Base-by-base conservation (phyloP, 2,329 filamentous ascomycete genomes). In the Colletotrichum salicis region DNA sequence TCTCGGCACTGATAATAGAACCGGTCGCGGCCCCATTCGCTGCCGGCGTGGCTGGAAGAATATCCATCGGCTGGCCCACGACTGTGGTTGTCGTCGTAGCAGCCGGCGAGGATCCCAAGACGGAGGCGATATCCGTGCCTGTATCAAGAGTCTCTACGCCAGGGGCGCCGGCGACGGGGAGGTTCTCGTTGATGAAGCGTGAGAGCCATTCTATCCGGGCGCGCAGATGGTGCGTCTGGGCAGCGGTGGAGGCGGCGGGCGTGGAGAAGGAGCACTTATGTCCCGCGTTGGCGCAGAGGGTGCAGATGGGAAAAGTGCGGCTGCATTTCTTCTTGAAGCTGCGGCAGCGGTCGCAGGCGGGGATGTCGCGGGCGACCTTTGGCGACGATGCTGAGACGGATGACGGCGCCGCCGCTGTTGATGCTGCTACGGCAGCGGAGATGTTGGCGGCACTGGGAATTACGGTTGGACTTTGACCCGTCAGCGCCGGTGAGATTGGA, bases 301-400 rank as follows among this genome's bases (percentile, higher is more conserved):
- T 78, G 74, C 84, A 85, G 15, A 78, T 77, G 29, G 80, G 84
- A 72, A 81, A 80, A 1, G 82, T 83, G 48, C 82, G 79, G 57
- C 81, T 84, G 74, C 84, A 85, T 69, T 82, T 84, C 78, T 85
- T 85, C 77, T 85, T 85, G 75, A 84, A 83, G 73, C 77, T 80
- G 57, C 84, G 82, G 74, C 84, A 85, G 48, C 84, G 79, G 64
- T 84, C 82, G 73, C 84, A 85, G 13, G 83, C 80, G 63, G 77
- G 76, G 33, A 76, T 77, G 67, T 74, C 62, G 64, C 74, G 76
- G 58, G 73, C 67, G 22, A 76, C 75, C 54, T 78, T 75, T 60
- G 78, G 75, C 64, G 77, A 76, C 2, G 64, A 54, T 5, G 63
- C 68, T 51, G 69, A 29, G 24, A 55, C 54, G 22, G 74, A 70